These are phyloP conservation scores for Raffaelea arxii DNA, from an alignment of 2,329 filamentous ascomycete species.

Conservation along the genomic window DNA sequence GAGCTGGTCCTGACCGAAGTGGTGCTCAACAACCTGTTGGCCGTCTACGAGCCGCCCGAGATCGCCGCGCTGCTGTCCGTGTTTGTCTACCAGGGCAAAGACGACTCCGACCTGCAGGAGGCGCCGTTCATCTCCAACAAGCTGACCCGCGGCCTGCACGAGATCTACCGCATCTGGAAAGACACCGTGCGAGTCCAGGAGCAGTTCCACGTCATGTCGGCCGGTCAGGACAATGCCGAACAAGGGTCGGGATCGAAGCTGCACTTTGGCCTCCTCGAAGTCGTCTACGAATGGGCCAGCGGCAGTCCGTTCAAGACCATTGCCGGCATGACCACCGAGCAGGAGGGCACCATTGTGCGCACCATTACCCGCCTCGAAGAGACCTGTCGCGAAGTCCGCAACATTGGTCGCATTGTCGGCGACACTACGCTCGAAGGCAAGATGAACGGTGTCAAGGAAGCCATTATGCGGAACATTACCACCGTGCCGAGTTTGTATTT, in stretches of 20 bases:
- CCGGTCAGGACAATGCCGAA: constrained; percentile 78
- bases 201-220: constrained; percentile 82
- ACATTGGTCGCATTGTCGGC: constrained; percentile 88
- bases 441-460: constrained; percentile 94
- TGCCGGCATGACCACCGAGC: constrained; percentile 87
- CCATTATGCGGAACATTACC: constrained; percentile 94
- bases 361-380: constrained; percentile 92
- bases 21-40: constrained; percentile 91
- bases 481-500: constrained; percentile 84
- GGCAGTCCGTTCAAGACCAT: constrained; percentile 99
- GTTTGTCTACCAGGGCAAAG: constrained; percentile 96
- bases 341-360: constrained; percentile 93
- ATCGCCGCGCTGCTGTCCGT: constrained; percentile 88
- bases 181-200: constrained; percentile 88
- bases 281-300: constrained; percentile 96
- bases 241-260: constrained; percentile 78
- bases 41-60: constrained; percentile 90
- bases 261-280: constrained; percentile 89
- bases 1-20: constrained; percentile 94
- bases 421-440: constrained; percentile 89
- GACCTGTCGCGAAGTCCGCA: constrained; percentile 95
- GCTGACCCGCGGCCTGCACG: constrained; percentile 72
- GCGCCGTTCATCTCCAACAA: constrained; percentile 72
- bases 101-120: constrained; percentile 47
- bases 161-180: constrained; percentile 82